phyloP scores from a whole-genome alignment of 805 yeast genomes.

The Zygoascus tannicola region DNA sequence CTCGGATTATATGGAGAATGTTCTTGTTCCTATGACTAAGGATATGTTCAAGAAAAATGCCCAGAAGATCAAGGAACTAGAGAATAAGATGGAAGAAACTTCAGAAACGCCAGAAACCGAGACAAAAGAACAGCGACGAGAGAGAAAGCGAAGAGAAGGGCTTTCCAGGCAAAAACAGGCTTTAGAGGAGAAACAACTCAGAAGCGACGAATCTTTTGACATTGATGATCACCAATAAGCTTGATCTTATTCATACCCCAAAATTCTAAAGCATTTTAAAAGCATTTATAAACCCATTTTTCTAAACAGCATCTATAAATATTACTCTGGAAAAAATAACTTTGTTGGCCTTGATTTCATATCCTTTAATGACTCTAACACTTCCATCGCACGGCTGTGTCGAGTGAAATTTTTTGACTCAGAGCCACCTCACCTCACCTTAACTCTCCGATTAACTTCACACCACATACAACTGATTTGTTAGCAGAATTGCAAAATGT shows the following conservation, averaged over 20 bases:
- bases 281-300: no score
- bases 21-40: constrained; percentile 45
- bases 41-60: constrained; percentile 62
- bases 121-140: constrained; percentile 18
- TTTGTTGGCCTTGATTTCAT: no score
- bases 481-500: constrained; percentile 8
- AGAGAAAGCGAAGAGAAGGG: constrained; percentile 18
- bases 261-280: no score
- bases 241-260: no score
- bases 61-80: constrained; percentile 42
- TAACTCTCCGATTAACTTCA: not conserved
- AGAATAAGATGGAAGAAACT: constrained; percentile 2
- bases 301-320: no score
- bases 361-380: no score
- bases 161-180: constrained; percentile 7
- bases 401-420: no score
- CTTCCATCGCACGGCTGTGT: no score
- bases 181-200: constrained; percentile 11
- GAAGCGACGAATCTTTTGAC: no score
- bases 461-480: not conserved
- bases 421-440: no score
- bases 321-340: no score
- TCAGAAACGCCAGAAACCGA: constrained; percentile 5
- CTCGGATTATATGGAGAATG: constrained; percentile 39
- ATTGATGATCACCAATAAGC: no score